Evolutionary conservation across 2,329 filamentous ascomycete species (phyloP).

Genomic region (Xylariaceae sp.): DNA sequence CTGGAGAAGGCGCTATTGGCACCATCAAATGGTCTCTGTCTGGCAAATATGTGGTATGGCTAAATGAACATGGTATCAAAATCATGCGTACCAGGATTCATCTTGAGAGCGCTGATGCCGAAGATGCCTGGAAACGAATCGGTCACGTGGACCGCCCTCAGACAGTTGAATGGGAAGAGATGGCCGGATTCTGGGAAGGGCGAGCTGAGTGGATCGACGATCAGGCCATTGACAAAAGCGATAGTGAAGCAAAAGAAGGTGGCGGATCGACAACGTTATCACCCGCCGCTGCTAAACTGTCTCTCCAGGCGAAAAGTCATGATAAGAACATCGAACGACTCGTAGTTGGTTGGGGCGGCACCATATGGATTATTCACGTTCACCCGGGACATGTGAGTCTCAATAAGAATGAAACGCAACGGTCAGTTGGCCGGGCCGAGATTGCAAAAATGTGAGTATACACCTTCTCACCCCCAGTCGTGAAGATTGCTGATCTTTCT

Average conservation of each 20-base stretch:
- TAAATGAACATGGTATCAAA: slow-evolving; percentile 95
- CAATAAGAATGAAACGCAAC: slow-evolving; percentile 63
- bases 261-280: slow-evolving; percentile 35
- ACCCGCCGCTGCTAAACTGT: slow-evolving; percentile 42
- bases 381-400: slow-evolving; percentile 65
- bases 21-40: slow-evolving; percentile 92
- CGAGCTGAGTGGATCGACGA: slow-evolving; percentile 92
- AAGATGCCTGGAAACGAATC: slow-evolving; percentile 90
- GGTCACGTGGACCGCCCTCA: slow-evolving; percentile 87
- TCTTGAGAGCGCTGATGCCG: slow-evolving; percentile 67
- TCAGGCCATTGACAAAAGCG: slow-evolving; percentile 64
- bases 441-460: slow-evolving; percentile 80
- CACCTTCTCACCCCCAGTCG: background rate
- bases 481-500: slow-evolving; percentile 27
- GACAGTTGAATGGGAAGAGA: slow-evolving; percentile 85
- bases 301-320: slow-evolving; percentile 43
- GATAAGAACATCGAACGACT: slow-evolving; percentile 64
- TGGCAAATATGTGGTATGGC: slow-evolving; percentile 88
- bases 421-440: slow-evolving; percentile 72
- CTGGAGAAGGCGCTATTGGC: slow-evolving; percentile 84
- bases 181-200: slow-evolving; percentile 93
- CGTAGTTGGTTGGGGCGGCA: slow-evolving; percentile 91
- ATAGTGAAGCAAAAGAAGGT: slow-evolving; percentile 49
- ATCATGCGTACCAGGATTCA: slow-evolving; percentile 90
- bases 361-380: slow-evolving; percentile 92